Base-by-base conservation (phyloP, 2,329 filamentous ascomycete species). In the Diatrype stigma region DNA sequence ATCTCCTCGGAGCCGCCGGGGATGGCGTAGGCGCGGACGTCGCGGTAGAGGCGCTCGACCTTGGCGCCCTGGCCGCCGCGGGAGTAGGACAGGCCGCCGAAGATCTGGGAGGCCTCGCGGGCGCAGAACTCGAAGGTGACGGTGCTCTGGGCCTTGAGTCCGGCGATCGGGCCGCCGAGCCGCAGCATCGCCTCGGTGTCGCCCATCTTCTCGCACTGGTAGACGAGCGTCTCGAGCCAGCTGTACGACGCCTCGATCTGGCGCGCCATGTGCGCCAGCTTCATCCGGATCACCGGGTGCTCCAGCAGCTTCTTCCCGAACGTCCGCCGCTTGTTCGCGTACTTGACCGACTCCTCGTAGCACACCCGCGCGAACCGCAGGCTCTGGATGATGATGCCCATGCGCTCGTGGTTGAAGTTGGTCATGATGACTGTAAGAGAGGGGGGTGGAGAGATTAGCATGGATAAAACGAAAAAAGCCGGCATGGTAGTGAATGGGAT, bases 401-500 rank as follows among this genome's bases (percentile, higher is more conserved):
- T 92, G 56, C 94, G 90, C 77, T 99, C 94, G 79, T 97, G 94
- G 82, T 97, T 97, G 80, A 96, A 96, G 81, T 96, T 96, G 69
- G 90, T 96, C 93, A 97, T 97, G 79, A 99, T 93, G 67, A 96
- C 91, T 82, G 53, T n/a, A n/a, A n/a, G n/a, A n/a, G n/a, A n/a
- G n/a, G n/a, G n/a, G n/a, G n/a, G n/a, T n/a, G n/a, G n/a, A n/a
- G n/a, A n/a, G n/a, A n/a, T n/a, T n/a, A n/a, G n/a, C n/a, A n/a
- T n/a, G n/a, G n/a, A n/a, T n/a, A n/a, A n/a, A n/a, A n/a, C n/a
- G n/a, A n/a, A n/a, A n/a, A n/a, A n/a, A n/a, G n/a, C n/a, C n/a
- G n/a, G n/a, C n/a, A n/a, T n/a, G n/a, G n/a, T n/a, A n/a, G n/a
- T n/a, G n/a, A n/a, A n/a, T n/a, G 17, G 16, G 10, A 6, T 37